Base-by-base conservation (phyloP, 768 basidiomycete species). In the Floccularia luteovirens region DNA sequence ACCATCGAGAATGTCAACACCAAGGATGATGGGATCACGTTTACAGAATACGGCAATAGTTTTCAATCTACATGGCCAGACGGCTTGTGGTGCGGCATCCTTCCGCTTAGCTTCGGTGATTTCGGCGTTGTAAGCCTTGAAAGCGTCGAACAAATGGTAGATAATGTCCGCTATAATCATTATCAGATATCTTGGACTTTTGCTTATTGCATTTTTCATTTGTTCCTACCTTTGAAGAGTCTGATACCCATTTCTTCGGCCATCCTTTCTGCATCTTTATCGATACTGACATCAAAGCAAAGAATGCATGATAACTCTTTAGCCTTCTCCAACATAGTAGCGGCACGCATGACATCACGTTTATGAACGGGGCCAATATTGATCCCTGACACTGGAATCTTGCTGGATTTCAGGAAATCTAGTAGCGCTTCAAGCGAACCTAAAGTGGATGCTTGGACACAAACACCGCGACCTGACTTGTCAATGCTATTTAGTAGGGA, bases 301-400 rank as follows among this genome's bases (percentile, higher is more conserved):
- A 99, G 81, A 45, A 98, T 85, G 52, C 89, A 88, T 4, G 94
- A 91, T 23, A 93, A 76, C 55, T 98, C 94, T 57, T 90, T 92
- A 8, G 91, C 91, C 58, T 82, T 90, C 65, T 98, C 94, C 54
- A 98, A 63, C 93, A 97, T 97, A 3, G 84, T 86, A 24, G 86
- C 83, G 30, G 86, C 68, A 37, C 90, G 84, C 81, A 92, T 93
- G 45, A 99, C 72, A 54, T 97, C 92, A 58, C 80, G 90, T 69
- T 91, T 93, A 68, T 91, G 85, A 12, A 99, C 88, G 5, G 94
- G 93, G 8, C 96, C 96, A 45, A 99, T 96, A 61, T 94, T 94
- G 64, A 98, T 94, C 13, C 89, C 90, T 7, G 89, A 90, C 2
- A 99, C 94, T 1, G 96, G 94, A 47, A 98, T 98, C 67, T 98